phyloP scores from a whole-genome alignment of 164 flowering plant species.

The Houttuynia cordata region DNA sequence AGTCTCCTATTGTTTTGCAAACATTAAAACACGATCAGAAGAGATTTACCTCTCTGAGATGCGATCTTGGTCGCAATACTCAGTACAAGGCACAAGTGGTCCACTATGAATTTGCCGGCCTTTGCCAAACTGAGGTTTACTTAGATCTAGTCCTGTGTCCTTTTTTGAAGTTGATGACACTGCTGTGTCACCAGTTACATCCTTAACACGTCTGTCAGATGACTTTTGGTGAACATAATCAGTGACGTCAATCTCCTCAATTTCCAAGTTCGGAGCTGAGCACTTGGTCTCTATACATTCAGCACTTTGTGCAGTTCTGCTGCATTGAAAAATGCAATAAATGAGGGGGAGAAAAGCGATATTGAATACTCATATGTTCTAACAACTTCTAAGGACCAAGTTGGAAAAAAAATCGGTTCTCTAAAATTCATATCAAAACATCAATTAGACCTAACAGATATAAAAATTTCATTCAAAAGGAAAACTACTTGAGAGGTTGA shows the following conservation, averaged over 20 bases:
- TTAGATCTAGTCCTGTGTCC: slow-evolving; percentile 26
- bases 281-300: slow-evolving; percentile 20
- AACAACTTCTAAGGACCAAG: too few species aligned
- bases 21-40: background rate
- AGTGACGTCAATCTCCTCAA: slow-evolving; percentile 16
- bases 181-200: slow-evolving; percentile 30
- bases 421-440: too few species aligned
- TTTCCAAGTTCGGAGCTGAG: slow-evolving; percentile 20
- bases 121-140: slow-evolving; percentile 31
- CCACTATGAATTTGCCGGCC: slow-evolving; percentile 71
- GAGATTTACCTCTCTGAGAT: slow-evolving; percentile 46
- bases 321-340: background rate
- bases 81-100: slow-evolving; percentile 55
- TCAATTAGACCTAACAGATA: too few species aligned
- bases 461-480: too few species aligned
- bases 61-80: slow-evolving; percentile 52
- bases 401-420: too few species aligned
- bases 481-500: too few species aligned
- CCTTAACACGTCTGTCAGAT: slow-evolving; percentile 22
- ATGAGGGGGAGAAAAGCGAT: too few species aligned
- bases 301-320: slow-evolving; percentile 1
- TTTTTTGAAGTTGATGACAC: slow-evolving; percentile 28
- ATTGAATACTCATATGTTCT: too few species aligned
- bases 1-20: background rate
- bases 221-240: slow-evolving; percentile 24